A percentile compares a stretch with the other conserved stretches of the same genome.
Conservation (phyloP, 140 eudicot genomes). For the Stevia rebaudiana region DNA sequence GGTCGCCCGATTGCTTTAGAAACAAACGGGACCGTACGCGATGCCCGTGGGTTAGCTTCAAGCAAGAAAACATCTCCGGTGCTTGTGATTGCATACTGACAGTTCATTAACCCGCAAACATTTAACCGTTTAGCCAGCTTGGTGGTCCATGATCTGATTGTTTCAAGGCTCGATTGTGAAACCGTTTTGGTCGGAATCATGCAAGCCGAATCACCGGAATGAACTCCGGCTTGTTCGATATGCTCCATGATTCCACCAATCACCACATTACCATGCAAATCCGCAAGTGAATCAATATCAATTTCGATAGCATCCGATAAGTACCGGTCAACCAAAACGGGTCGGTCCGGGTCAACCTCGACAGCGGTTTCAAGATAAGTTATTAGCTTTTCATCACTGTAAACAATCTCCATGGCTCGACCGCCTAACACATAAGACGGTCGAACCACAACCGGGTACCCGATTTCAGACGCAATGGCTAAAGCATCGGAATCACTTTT, state of each 20-base stretch:
- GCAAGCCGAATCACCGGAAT: slow-evolving; percentile 97
- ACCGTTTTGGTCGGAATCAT: slow-evolving; percentile 78
- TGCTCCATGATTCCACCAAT: slow-evolving; percentile 99
- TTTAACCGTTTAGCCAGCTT: slow-evolving; percentile 69
- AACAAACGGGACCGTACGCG: slow-evolving; percentile 92
- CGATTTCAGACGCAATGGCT: slow-evolving; percentile 72
- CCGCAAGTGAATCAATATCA: slow-evolving; percentile 88
- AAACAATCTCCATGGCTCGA: slow-evolving; percentile 95
- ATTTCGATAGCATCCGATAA: slow-evolving; percentile 84
- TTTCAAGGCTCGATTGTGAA: slow-evolving; percentile 50
- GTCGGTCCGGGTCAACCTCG: slow-evolving; percentile 87
- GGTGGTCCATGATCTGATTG: slow-evolving; percentile 82
- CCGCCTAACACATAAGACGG: slow-evolving; percentile 97
- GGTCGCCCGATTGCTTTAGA: slow-evolving; percentile 98
- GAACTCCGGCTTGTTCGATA: slow-evolving; percentile 95
- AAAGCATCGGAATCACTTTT: slow-evolving; percentile 85
- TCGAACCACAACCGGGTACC: slow-evolving; percentile 93
- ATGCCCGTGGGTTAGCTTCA: slow-evolving; percentile 94
- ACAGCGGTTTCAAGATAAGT: slow-evolving; percentile 80
- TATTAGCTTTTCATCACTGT: slow-evolving; percentile 69
- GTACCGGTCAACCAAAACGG: slow-evolving; percentile 80
- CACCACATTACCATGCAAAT: slow-evolving; percentile 78
- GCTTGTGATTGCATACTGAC: slow-evolving; percentile 80
- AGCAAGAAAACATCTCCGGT: slow-evolving; percentile 77
- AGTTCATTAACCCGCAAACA: slow-evolving; percentile 94